Evolutionary conservation across 805 yeast species (phyloP).

Genomic region (Wickerhamomyces bovis): DNA sequence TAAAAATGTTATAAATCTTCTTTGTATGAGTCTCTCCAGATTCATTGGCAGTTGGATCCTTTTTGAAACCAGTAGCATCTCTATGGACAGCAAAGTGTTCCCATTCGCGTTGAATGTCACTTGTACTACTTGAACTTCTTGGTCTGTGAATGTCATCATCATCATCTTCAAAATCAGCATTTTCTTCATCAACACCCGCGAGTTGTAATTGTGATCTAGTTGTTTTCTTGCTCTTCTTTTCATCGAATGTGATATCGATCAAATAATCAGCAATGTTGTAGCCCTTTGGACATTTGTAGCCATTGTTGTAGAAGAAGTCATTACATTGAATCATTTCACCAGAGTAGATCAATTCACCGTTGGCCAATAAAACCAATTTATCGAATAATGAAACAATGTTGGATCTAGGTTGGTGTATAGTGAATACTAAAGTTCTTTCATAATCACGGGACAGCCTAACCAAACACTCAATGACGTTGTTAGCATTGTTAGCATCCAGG

Average conservation of each 20-base stretch:
- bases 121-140: slow-evolving; percentile 23
- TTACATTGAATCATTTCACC: slow-evolving; percentile 76
- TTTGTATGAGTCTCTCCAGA: not conserved
- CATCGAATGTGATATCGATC: slow-evolving; percentile 81
- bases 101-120: slow-evolving; percentile 76
- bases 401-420: slow-evolving; percentile 96
- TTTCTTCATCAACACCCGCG: slow-evolving; percentile 26
- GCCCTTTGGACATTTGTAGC: slow-evolving; percentile 80
- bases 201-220: slow-evolving; percentile 8
- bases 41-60: slow-evolving; percentile 3
- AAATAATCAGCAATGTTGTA: slow-evolving; percentile 91
- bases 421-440: slow-evolving; percentile 82
- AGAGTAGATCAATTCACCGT: slow-evolving; percentile 81
- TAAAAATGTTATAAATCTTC: slow-evolving; percentile 26
- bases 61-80: slow-evolving; percentile 42
- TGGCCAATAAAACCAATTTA: slow-evolving; percentile 69
- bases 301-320: slow-evolving; percentile 68
- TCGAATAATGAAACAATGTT: slow-evolving; percentile 92
- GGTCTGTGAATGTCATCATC: slow-evolving; percentile 27
- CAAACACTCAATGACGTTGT: slow-evolving; percentile 80
- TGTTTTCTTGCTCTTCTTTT: slow-evolving; percentile 13
- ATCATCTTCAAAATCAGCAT: slow-evolving; percentile 21
- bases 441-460: slow-evolving; percentile 74
- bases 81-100: slow-evolving; percentile 78
- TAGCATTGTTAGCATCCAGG: slow-evolving; percentile 88